Base-by-base conservation (phyloP, 148 eudicot genomes). In the Camellia japonica region DNA sequence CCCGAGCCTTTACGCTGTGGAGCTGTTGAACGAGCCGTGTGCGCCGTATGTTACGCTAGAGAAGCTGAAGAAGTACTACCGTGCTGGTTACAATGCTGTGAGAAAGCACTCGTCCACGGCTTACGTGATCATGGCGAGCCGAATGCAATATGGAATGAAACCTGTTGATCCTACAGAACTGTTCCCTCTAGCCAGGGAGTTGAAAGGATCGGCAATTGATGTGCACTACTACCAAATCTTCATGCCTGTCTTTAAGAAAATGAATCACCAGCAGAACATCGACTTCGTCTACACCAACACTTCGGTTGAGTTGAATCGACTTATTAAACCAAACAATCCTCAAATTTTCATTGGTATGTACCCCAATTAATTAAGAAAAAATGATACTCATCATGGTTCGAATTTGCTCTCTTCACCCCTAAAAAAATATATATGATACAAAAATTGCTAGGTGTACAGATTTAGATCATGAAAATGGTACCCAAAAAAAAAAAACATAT, bases 311-410 rank as follows among this genome's bases (percentile, higher is more conserved):
- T 56, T 89, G 76, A 70, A 15, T 43, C 66, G 80, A n/a, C 58
- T 87, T 60, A 83, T 88, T 7, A 83, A 84, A 15, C 42, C 89
- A 2, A 74, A 85, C 73, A 93, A 91, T 41, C 93, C 97, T 46
- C 90, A 88, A 73, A 87, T 76, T 52, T 88, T 93, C 46, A 87
- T 93, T 10, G 97, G 97, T 93, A 87, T 38, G 60, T 44, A 0
- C 30, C 30, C 30, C 30, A 30, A 30, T 30, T 30, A 30, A 30
- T 30, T 30, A 30, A 30, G 30, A 30, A 30, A 30, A 30, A 30
- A 30, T 30, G 0, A 30, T 30, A 30, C 30, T 30, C 30, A 30
- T 30, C 1, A 30, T 30, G 30, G 30, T 30, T 30, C 30, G 30
- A 30, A 30, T 30, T 30, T 30, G 30, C 30, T 30, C 30, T 30